Evolutionary conservation across 495 filamentous ascomycete species (phyloP), one percentile per base, ranked within the genome.

Genomic region (Trichoderma asperelloides): DNA sequence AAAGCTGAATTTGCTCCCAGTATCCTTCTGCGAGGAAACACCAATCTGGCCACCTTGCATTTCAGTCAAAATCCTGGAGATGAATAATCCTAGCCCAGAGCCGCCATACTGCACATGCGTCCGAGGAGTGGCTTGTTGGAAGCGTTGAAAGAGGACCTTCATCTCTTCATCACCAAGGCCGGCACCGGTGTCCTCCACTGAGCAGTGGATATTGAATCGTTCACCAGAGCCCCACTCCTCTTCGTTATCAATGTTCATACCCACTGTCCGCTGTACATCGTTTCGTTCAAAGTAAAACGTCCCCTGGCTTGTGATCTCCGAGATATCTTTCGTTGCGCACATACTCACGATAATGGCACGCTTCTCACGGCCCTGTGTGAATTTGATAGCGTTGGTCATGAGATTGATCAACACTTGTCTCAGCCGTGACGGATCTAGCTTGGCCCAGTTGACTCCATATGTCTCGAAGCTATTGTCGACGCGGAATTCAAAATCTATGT

Each of bases 21-120:
- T 75, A 9, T 88, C 90, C 65, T 87, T 80, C 70, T 86, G 81
- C 3, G 89, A 91, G 21, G 85, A 81, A 1, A 95, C 90, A 2
- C 91, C 91, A 66, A 96, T 93, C 68, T 92, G 89, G 7, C 92
- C 92, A 25, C 91, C 91, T 77, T 93, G 91, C 15, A 95, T 73
- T 70, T 94, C 90, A 23, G 89, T 90, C 9, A 96, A 78, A 65
- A 88, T 86, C 45, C 89, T 80, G 37, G 87, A 91, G 66, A 96
- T 93, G 77, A 93, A 96, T 5, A 96, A 80, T 0, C 92, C 92
- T 3, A 96, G 81, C 0, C 92, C 92, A 6, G 87, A 92, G 3
- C 92, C 92, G 23, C 91, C 92, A 68, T 95, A 96, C 45, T 89
- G 85, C 0, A 91, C 85, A 67, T 94, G 90, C 0, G 91, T 94